These are phyloP conservation scores for Ophiostoma ips DNA, from an alignment of 2,329 filamentous ascomycete species.

Conservation along the genomic window DNA sequence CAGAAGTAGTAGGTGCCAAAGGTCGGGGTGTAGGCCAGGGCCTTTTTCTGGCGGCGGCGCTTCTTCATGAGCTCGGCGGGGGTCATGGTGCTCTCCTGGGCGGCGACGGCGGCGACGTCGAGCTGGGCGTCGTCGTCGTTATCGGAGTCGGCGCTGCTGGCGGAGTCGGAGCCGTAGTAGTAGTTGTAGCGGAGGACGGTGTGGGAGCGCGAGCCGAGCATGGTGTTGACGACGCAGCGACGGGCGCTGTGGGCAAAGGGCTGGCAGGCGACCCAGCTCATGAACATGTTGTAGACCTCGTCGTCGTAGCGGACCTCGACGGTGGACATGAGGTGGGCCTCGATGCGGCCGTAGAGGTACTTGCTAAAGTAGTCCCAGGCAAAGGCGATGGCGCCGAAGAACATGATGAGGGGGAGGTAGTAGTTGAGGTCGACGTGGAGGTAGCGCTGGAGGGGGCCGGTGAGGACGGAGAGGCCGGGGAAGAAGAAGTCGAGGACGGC, in stretches of 20 bases:
- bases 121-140: slow-evolving; percentile 17
- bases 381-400: slow-evolving; percentile 34
- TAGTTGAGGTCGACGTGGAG: slow-evolving; percentile 47
- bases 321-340: slow-evolving; percentile 46
- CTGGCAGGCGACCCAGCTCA: slow-evolving; percentile 54
- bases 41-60: slow-evolving; percentile 27
- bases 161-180: slow-evolving; percentile 26
- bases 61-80: slow-evolving; percentile 4
- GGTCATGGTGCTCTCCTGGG: not conserved
- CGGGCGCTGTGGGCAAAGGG: slow-evolving; percentile 44
- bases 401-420: slow-evolving; percentile 45
- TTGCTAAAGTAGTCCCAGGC: slow-evolving; percentile 38
- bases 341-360: slow-evolving; percentile 33
- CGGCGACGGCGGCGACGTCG: not conserved
- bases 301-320: slow-evolving; percentile 56
- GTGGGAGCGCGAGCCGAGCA: slow-evolving; percentile 39
- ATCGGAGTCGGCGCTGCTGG: slow-evolving; percentile 16
- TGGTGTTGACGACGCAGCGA: slow-evolving; percentile 51
- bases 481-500: slow-evolving; percentile 47
- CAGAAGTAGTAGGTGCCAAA: slow-evolving; percentile 56
- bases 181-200: slow-evolving; percentile 26
- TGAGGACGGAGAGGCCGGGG: slow-evolving; percentile 48
- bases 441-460: slow-evolving; percentile 38
- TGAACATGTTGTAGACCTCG: slow-evolving; percentile 59
- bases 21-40: slow-evolving; percentile 49